A percentile compares a stretch with the other conserved stretches of the same genome.
Evolutionary conservation across 2,329 filamentous ascomycete genomes (phyloP).

Genomic region (Exophiala spinifera): DNA sequence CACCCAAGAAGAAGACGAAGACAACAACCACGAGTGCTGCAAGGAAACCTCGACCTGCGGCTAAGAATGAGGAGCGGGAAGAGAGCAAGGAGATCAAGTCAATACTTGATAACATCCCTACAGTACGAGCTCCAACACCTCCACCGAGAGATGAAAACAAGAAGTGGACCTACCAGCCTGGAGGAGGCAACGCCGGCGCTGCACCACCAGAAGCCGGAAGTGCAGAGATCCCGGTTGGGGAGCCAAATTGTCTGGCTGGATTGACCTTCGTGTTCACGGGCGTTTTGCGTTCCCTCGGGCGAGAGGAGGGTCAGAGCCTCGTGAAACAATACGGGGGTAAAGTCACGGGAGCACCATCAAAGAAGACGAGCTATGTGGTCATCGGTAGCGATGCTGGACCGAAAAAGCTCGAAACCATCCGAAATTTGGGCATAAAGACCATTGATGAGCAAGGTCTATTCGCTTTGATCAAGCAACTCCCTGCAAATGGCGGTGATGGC

Average conservation of each 20-base stretch:
- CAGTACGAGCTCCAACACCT: constrained; percentile 77
- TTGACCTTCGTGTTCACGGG: constrained; percentile 95
- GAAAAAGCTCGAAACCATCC: constrained; percentile 85
- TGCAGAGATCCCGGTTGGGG: constrained; percentile 74
- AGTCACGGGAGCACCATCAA: constrained; percentile 78
- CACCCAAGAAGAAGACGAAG: constrained; percentile 47
- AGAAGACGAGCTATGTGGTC: constrained; percentile 91
- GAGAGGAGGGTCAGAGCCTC: constrained; percentile 79
- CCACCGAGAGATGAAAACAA: constrained; percentile 68
- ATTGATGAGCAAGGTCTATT: constrained; percentile 94
- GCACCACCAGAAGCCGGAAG: constrained; percentile 62
- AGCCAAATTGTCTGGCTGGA: constrained; percentile 84
- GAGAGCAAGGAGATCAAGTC: constrained; percentile 73
- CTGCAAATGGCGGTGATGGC: constrained; percentile 80
- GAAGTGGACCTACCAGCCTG: constrained; percentile 55
- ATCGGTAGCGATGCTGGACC: constrained; percentile 88
- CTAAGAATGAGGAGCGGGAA: constrained; percentile 63
- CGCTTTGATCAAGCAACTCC: constrained; percentile 74
- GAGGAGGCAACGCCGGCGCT: constrained; percentile 54
- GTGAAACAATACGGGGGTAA: constrained; percentile 95
- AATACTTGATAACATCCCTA: constrained; percentile 85
- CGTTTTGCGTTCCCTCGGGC: constrained; percentile 71
- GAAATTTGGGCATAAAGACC: constrained; percentile 74
- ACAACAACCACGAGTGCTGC: constrained; percentile 38
- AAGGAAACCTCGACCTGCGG: constrained; percentile 53